Percentiles rank a stretch among this genome's conserved stretches.
Evolutionary conservation across 2,329 filamentous ascomycete genomes (phyloP).

Genomic region (Aspergillus arachidicola): DNA sequence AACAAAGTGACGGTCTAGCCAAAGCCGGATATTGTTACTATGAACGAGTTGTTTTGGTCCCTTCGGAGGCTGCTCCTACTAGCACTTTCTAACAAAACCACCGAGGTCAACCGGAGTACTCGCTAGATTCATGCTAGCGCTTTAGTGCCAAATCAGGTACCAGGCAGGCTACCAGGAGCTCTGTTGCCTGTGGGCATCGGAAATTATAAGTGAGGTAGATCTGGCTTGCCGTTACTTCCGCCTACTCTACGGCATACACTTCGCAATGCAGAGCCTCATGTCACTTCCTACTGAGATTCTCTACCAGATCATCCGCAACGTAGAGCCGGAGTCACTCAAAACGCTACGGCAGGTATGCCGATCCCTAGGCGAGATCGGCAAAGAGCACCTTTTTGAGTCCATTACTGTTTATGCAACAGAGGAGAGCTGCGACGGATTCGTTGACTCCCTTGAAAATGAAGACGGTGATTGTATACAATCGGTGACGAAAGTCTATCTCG

Average conservation of each 20-base stretch:
- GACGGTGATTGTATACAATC: background rate
- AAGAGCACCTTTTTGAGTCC: background rate
- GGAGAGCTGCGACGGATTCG: background rate
- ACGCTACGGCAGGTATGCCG: background rate
- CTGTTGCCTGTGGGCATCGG: too few species aligned
- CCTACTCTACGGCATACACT: background rate
- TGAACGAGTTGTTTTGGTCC: too few species aligned
- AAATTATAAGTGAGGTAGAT: too few species aligned
- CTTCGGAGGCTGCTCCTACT: too few species aligned
- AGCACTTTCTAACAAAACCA: too few species aligned
- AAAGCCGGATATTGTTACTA: too few species aligned
- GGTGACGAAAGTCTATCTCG: slow-evolving; percentile 6
- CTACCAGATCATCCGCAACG: background rate
- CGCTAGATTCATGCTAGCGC: too few species aligned
- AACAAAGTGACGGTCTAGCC: too few species aligned
- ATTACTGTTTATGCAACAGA: background rate
- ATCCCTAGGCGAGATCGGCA: background rate
- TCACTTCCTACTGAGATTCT: background rate
- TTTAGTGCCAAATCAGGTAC: too few species aligned
- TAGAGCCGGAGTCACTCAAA: background rate
- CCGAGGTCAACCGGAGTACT: too few species aligned
- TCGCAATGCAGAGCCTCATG: background rate
- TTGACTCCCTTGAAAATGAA: background rate
- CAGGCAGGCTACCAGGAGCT: too few species aligned
- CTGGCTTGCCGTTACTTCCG: too few species aligned